These are phyloP conservation scores for Lentinula edodes DNA, from an alignment of 768 basidiomycete genomes.

Conservation along the genomic window DNA sequence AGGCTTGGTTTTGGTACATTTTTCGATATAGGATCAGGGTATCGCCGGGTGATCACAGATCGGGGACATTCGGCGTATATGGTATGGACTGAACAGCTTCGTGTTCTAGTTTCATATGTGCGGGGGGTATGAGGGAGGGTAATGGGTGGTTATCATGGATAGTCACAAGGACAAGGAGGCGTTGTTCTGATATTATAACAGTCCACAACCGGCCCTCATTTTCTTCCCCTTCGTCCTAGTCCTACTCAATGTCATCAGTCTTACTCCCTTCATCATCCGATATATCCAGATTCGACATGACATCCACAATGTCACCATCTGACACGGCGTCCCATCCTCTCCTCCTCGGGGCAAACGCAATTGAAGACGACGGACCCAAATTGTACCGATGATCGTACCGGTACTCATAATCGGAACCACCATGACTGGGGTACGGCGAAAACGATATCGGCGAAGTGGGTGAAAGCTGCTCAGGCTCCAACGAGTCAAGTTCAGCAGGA, in stretches of 20 bases:
- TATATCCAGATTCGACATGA: not conserved
- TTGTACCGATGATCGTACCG: not conserved
- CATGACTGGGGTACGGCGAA: not conserved
- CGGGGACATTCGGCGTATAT: too few relatives aligned
- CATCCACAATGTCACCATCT: not conserved
- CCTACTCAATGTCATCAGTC: not conserved
- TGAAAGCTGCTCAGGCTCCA: not conserved
- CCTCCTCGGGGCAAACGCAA: not conserved
- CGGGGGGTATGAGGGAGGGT: too few relatives aligned
- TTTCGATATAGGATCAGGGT: not conserved
- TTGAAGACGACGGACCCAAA: not conserved
- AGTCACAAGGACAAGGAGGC: not conserved
- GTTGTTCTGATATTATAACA: not conserved
- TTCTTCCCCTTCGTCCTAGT: not conserved
- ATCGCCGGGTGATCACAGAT: not conserved
- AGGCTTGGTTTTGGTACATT: not conserved
- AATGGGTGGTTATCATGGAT: too few relatives aligned
- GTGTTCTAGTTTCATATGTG: too few relatives aligned
- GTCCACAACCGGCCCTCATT: not conserved
- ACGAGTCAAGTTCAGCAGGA: not conserved
- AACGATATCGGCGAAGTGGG: conserved; percentile 1
- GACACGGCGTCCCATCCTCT: not conserved
- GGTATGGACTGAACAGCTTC: too few relatives aligned
- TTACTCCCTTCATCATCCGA: not conserved
- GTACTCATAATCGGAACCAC: not conserved